These are phyloP conservation scores for Torulaspora gathmanii DNA, from an alignment of 805 yeast genomes.

Conservation along the genomic window DNA sequence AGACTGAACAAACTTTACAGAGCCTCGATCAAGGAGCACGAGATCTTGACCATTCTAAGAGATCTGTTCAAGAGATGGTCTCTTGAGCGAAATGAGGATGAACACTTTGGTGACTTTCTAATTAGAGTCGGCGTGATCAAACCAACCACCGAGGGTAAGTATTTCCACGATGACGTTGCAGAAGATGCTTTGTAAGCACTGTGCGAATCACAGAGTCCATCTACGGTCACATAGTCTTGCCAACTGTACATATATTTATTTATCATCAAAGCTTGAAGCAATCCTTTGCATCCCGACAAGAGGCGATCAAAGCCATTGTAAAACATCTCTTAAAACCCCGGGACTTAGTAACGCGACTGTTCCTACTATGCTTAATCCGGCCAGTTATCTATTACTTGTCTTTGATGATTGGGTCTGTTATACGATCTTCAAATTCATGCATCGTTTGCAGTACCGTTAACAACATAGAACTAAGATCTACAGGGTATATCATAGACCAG, in stretches of 20 bases:
- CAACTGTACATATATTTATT: constrained; percentile 4
- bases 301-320: too few species aligned
- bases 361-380: background rate
- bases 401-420: background rate
- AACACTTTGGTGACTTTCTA: constrained; percentile 92
- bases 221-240: too few species aligned
- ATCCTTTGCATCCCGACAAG: too few species aligned
- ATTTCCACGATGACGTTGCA: constrained; percentile 90
- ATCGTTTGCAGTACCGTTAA: background rate
- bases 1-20: constrained; percentile 85
- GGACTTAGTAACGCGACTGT: too few species aligned
- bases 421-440: background rate
- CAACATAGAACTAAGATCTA: background rate
- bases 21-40: constrained; percentile 86
- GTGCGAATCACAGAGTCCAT: background rate
- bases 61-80: constrained; percentile 95
- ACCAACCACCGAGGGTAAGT: constrained; percentile 85
- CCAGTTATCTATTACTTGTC: background rate
- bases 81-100: constrained; percentile 82
- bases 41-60: constrained; percentile 67
- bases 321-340: too few species aligned
- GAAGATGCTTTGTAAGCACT: constrained; percentile 51
- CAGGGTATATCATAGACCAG: background rate
- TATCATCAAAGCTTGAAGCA: background rate
- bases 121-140: constrained; percentile 82